These are phyloP conservation scores for Bocquillonia castaneifolia DNA, from an alignment of 441 rosid genomes.

Conservation along the genomic window DNA sequence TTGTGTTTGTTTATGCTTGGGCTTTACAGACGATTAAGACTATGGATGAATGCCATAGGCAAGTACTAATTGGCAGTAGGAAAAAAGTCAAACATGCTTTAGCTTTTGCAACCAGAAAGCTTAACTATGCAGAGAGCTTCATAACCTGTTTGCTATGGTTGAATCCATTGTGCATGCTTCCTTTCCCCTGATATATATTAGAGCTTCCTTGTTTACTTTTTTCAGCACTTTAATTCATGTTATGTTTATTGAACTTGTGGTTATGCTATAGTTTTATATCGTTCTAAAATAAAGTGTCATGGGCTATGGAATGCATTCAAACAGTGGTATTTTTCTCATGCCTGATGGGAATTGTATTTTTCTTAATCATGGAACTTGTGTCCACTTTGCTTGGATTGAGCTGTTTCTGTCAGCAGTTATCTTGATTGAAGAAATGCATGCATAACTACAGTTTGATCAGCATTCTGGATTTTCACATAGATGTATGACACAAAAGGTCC, in stretches of 20 bases:
- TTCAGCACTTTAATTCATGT: not conserved
- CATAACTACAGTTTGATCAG: not conserved
- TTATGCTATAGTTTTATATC: not conserved
- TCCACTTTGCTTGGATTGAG: not conserved
- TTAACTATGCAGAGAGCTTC: too few species aligned
- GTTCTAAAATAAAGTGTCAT: not conserved
- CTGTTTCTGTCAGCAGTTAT: not conserved
- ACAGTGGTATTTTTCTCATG: not conserved
- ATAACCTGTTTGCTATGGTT: not conserved
- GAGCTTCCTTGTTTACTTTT: not conserved
- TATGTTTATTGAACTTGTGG: not conserved
- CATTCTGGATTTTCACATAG: not conserved
- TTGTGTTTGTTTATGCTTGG: not conserved
- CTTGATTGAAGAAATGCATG: not conserved
- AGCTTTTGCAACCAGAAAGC: not conserved
- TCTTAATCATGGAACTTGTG: not conserved
- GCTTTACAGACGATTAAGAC: not conserved
- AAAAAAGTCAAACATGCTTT: not conserved
- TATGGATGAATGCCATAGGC: not conserved
- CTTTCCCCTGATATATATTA: not conserved
- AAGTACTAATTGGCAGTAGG: not conserved
- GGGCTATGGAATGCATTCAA: not conserved
- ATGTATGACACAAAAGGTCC: not conserved
- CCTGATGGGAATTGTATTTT: not conserved
- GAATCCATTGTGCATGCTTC: not conserved